A percentile compares a stretch with the other conserved stretches of the same genome.
phyloP scores from a whole-genome alignment of 148 eudicot genomes.

The Rhododendron griersonianum region DNA sequence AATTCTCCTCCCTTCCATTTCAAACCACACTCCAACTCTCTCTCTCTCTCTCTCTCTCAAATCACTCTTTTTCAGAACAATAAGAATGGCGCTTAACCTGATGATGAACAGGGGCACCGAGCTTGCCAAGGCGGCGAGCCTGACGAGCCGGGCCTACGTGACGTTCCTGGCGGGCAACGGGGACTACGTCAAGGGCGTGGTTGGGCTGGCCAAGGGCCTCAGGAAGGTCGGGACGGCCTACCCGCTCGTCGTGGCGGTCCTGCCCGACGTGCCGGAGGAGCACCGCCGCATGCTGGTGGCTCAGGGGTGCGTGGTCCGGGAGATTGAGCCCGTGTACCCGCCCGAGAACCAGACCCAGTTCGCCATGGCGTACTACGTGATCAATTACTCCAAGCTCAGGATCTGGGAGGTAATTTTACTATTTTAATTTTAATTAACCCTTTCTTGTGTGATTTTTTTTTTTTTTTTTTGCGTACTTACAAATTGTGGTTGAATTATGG shows the following conservation, averaged over 20 bases:
- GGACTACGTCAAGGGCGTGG: constrained; percentile 81
- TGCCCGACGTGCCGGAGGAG: constrained; percentile 83
- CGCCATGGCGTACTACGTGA: constrained; percentile 81
- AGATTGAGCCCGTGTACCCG: constrained; percentile 70
- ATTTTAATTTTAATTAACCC: constrained; percentile 3
- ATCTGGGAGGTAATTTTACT: constrained; percentile 68
- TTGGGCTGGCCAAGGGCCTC: constrained; percentile 79
- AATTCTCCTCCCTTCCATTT: neutral
- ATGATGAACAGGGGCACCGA: neutral
- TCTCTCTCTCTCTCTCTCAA: neutral
- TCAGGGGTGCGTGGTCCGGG: constrained; percentile 66
- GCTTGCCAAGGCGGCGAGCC: constrained; percentile 33
- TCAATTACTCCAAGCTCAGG: constrained; percentile 82
- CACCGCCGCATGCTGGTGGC: constrained; percentile 59
- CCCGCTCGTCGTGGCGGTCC: constrained; percentile 73
- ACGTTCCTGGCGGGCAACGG: constrained; percentile 80
- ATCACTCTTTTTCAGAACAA: neutral
- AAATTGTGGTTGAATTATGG: neutral
- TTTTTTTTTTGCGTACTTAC: too few relatives aligned
- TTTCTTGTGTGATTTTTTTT: too few relatives aligned
- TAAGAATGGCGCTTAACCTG: constrained; percentile 13
- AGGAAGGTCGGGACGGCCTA: constrained; percentile 52
- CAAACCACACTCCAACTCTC: neutral
- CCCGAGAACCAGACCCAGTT: constrained; percentile 71
- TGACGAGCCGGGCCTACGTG: constrained; percentile 40